Evolutionary conservation across 2,329 filamentous ascomycete genomes (phyloP), one percentile per base, ranked within the genome.

Genomic region (Aspergillus tanneri): DNA sequence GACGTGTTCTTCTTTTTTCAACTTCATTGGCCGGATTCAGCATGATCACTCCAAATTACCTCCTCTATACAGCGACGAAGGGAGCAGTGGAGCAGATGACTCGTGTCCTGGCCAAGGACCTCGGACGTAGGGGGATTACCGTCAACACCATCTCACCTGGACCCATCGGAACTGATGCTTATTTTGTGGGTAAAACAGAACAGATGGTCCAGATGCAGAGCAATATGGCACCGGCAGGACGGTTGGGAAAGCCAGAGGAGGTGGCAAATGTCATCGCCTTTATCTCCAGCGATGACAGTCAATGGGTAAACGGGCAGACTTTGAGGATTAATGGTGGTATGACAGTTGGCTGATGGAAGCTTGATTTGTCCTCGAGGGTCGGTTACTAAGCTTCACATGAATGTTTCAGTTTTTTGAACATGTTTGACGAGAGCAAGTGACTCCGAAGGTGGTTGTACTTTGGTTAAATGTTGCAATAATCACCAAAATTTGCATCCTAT

Each of bases 61-160:
- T 76, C 11, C 67, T 80, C 6, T 84, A 83, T 58, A 69, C 69
- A 12, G 66, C 73, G 1, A 80, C 75, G 41, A 84, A 84, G 59
- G 80, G 78, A 40, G 77, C 80, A 7, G 72, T 84, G 25, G 79
- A 83, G 60, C 77, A 82, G 62, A 75, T 83, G 67, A 75, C 74
- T 0, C 72, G 78, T 10, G 66, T 75, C 3, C 60, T 83, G 49
- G 72, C 76, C 38, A 82, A 80, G 62, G 78, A 81, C 39, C 71
- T 82, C n/a, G 77, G 71, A 1, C 53, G 63, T 9, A 75, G 72
- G 55, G 74, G 73, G 3, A 78, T 82, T 59, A 65, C 55, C 6
- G 76, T 80, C 19, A 80, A 81, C 50, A 67, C 66, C 5, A 60
- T 80, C 9, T 72, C 76, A 0, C 77, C 77, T 0, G 78, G 77